Evolutionary conservation across 192 early-diverging fungal genomes (phyloP), one percentile per base, ranked within the genome.

Genomic region (Backusella liffmaniae): DNA sequence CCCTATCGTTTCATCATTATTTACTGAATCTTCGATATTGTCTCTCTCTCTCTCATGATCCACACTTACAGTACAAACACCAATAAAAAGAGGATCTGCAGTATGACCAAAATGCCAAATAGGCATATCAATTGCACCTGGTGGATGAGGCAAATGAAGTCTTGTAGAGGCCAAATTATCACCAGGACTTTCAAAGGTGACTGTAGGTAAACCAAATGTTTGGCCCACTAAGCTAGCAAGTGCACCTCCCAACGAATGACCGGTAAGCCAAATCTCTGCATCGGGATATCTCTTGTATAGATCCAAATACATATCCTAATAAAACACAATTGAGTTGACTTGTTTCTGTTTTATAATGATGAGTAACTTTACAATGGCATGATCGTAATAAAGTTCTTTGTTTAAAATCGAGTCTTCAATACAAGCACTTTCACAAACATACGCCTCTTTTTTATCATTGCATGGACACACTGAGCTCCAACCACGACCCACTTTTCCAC

Each of bases 31-130:
- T 32, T 32, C 32, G 32, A 39, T 10, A 9, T 2, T 37, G 37
- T n/a, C n/a, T 94, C 80, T 15, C 91, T 92, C 74, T 94, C 94
- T 1, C 87, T 90, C 23, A 85, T 89, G 59, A 90, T 90, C 73
- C 92, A 94, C 77, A 93, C 78, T 70, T 66, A 76, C 79, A 12
- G 84, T 85, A 77, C 97, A 99, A 30, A 89, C 85, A 32, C 97
- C 97, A 74, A 92, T 85, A 81, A 90, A 99, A 30, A 99, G 91
- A 10, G 97, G 96, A 83, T 99, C 97, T 3, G 92, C 92, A 2
- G 90, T 92, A 83, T 99, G 91, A 4, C 96, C 96, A 77, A 97
- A 81, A 71, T 99, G 97, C 79, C 89, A 99, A 35, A 97, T 89
- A n/a, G 96, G 92, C 67, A 95, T 71, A 30, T 89, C 86, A 66